Evolutionary conservation across 2,329 filamentous ascomycete genomes (phyloP), one percentile per base, ranked within the genome.

Genomic region (Emericellopsis atlantica): DNA sequence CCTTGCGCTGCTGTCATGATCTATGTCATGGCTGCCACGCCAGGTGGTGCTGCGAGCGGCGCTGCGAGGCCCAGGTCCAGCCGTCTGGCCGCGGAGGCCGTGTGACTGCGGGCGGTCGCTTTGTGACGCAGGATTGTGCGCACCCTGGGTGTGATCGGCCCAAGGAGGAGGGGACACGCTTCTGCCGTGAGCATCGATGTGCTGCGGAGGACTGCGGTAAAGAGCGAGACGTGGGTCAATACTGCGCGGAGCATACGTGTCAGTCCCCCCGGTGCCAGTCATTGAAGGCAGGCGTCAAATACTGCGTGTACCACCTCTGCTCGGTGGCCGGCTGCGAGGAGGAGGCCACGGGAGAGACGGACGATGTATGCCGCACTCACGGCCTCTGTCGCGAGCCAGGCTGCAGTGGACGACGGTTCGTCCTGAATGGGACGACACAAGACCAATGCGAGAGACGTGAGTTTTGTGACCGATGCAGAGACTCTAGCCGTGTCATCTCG

Each of bases 21-120:
- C 18, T 21, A 10, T 46, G 50, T 22, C 57, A 59, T 43, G 47
- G 54, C 37, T 59, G 57, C 43, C 44, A 45, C 14, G 39, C 47
- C 18, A 39, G 41, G 2, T 44, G 43, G 7, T 59, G 56, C 43
- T 38, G 46, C 1, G 46, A 44, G 33, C 26, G 35, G 11, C 51
- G 45, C 29, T 44, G 44, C 12, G 26, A 12, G 26, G 9, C 12
- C 3, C 26, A 29, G 3, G 26, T 9, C n/a, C n/a, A n/a, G n/a
- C n/a, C n/a, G 18, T 21, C 18, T 21, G 18, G 18, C 18, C 18
- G 18, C 5, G 26, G 26, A 4, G 26, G 26, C 8, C 26, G 26
- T 9, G 26, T 3, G 12, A 6, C 26, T 29, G 26, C 9, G 9
- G 4, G 26, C 6, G 26, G 4, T 29, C 26, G 4, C 26, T 29